Evolutionary conservation across 169 alveolate species (phyloP), one percentile per base, ranked within the genome.

Genomic region (Besnoitia besnoiti): DNA sequence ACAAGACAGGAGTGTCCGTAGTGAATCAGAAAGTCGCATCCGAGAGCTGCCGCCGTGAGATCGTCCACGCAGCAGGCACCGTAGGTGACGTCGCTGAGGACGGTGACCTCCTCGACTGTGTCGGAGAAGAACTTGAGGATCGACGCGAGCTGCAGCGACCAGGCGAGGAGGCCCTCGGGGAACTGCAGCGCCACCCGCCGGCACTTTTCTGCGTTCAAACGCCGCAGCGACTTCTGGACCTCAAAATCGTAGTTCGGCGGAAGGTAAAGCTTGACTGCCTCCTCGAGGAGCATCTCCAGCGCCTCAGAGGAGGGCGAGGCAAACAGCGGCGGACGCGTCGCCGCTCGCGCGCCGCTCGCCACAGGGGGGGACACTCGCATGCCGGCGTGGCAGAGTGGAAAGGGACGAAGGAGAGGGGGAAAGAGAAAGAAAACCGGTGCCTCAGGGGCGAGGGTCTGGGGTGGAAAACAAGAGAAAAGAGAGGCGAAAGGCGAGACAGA

Each of bases 11-110:
- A 97, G 95, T 99, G 99, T 35, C 99, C 99, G 96, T 99, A 99
- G 95, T 99, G 99, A 49, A 99, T 97, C 85, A 99, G 95, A 85
- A 98, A 98, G 92, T 99, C 99, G 92, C 98, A 97, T 19, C 98
- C 98, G 42, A 96, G 95, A 21, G 99, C 99, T 19, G 62, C 42
- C 16, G 95, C 94, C 47, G 99, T 98, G 84, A 98, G 94, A 96
- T 99, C 99, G 96, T 99, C 99, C 59, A 99, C 97, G 95, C 99
- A 99, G 94, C 99, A 99, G 37, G 99, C 99, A 33, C 99, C 99
- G 96, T 98, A 99, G 5, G 99, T 98, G 0, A 98, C 99, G 95
- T 99, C 99, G 8, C 99, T 99, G 95, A 97, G 91, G 21, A 96
- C 89, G 0, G 94, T 87, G 61, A 94, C 97, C 50, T 97, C 98